Base-by-base conservation (phyloP, 78 protist genomes). In the Ministeria vibrans region DNA sequence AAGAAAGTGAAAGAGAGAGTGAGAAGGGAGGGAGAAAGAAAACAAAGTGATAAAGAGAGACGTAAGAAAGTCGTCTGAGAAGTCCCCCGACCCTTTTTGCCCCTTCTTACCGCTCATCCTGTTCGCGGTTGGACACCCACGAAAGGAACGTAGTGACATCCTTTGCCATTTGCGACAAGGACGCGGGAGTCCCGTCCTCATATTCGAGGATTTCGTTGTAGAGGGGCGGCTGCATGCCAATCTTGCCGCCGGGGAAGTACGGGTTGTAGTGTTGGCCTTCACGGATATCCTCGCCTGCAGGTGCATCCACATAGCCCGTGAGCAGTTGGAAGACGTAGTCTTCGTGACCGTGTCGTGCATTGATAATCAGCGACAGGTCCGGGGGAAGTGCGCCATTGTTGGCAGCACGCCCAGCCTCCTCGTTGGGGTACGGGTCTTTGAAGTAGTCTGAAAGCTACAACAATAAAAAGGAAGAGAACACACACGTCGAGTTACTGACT, bases 321-420 rank as follows among this genome's bases (percentile, higher is more conserved):
- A 95, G 84, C 38, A 95, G 88, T 0, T 96, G 69, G 70, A 95
- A 92, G 51, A 95, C 59, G 76, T 95, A 95, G 86, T 95, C 87
- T 13, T 79, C 93, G 27, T 92, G 84, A 23, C 87, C 89, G 73
- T 74, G 87, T 30, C 89, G 83, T 5, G 91, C 95, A 87, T 88
- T 88, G 81, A 83, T 68, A 42, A 92, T 89, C 66, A 90, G 90
- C 15, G 88, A 81, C 27, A 94, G 89, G 63, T 94, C 97, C 20
- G 93, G 95, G 1, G 97, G 97, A n/a, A 44, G 38, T 15, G 95
- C 95, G 64, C 97, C 97, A 81, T 68, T 72, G 90, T 94, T 94
- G 63, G 91, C 87, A 42, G 36, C 30, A 38, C 90, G 91, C 7
- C 95, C 95, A 0, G 85, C 95, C 55, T 89, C 70, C 79, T 88